Base-by-base conservation (phyloP, 208 protist species). In the Leishmania turanica region DNA sequence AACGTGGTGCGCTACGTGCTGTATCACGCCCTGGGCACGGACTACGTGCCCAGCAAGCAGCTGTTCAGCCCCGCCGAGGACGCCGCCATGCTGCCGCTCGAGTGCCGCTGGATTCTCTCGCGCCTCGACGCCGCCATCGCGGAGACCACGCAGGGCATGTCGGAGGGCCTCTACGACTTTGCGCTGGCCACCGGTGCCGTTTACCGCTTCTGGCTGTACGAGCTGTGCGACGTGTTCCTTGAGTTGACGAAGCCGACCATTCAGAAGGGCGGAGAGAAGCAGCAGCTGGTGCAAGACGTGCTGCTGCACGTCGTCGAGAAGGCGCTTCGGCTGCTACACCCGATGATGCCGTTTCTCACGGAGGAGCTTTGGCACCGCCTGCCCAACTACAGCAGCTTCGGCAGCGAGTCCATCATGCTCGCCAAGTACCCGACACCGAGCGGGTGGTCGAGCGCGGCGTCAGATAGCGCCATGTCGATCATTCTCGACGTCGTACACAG, bases 311-410 rank as follows among this genome's bases (percentile, higher is more conserved):
- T 96, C 21, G 89, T 99, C 19, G 99, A 99, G 82, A 83, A 84
- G 73, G 96, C 88, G 17, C 90, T 99, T n/a, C 92, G 98, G 74
- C 71, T 99, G 76, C 88, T 99, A 3, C 99, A 99, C 86, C 99
- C 99, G 53, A 99, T 99, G 90, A 99, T 99, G 99, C 99, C 99
- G 40, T 99, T 99, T 85, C 81, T 99, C 51, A 99, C 99, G 34
- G 99, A 99, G 93, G 99, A 99, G 86, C 83, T 99, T 2, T 99
- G 98, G 96, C 99, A 99, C 88, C 94, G 90, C 62, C 87, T 99
- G 76, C 97, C 97, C 17, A 89, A 97, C 86, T 95, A 92, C 84
- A 81, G 65, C 76, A 95, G 79, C 70, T 99, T 88, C 90, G 82
- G 64, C 4, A 87, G 75, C 47, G 81, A 97, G 58, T 90, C 87